phyloP scores from a whole-genome alignment of 306 rosid genomes.

The Oxytropis ochrocephala region DNA sequence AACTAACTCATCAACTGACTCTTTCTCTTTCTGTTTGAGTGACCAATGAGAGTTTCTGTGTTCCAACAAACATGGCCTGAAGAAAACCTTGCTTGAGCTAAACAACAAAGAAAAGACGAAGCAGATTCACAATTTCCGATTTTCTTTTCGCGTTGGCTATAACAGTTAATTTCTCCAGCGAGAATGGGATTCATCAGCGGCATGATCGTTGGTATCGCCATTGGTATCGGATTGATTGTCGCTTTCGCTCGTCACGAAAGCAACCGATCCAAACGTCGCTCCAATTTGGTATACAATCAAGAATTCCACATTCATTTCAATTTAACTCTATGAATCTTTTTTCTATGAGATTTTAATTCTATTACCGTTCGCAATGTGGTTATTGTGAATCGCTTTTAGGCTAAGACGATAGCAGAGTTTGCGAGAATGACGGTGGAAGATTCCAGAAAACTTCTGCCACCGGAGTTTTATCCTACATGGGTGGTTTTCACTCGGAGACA shows the following conservation, averaged over 20 bases:
- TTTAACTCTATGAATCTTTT: neutral
- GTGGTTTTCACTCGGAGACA: constrained; percentile 68
- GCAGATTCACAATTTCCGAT: neutral
- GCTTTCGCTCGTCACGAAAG: constrained; percentile 54
- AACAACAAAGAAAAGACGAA: neutral
- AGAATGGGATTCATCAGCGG: constrained; percentile 64
- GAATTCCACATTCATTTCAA: neutral
- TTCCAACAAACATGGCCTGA: constrained; percentile 19
- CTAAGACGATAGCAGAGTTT: constrained; percentile 61
- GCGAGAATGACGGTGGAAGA: constrained; percentile 86
- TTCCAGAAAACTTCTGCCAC: constrained; percentile 62
- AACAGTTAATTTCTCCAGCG: neutral
- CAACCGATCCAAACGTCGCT: constrained; percentile 61
- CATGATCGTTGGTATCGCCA: constrained; percentile 51
- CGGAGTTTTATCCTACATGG: constrained; percentile 72
- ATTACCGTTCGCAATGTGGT: neutral
- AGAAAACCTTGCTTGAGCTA: constrained; percentile 20
- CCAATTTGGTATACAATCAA: constrained; percentile 46
- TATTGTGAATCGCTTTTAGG: constrained; percentile 37
- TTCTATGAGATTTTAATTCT: neutral
- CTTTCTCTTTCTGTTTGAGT: neutral
- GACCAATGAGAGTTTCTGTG: constrained; percentile 13
- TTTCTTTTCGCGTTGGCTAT: neutral
- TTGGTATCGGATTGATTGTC: constrained; percentile 56
- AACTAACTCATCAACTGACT: constrained; percentile 20